Percentiles rank a stretch among this genome's conserved stretches.
Evolutionary conservation across 2,329 filamentous ascomycete genomes (phyloP).

Genomic region (Taxawa tesnikishii): DNA sequence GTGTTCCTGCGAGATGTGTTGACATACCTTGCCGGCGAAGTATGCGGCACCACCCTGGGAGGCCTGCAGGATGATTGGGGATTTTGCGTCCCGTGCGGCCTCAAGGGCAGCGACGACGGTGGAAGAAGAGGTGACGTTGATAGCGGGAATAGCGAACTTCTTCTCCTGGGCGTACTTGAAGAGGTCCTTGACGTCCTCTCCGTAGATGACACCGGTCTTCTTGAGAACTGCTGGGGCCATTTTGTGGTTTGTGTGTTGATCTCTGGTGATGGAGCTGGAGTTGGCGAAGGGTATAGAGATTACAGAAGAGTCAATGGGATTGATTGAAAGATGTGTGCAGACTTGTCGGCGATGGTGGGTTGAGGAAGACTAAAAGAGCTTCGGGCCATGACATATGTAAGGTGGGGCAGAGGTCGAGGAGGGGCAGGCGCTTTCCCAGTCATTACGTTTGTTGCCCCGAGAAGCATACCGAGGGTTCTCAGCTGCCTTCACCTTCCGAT

Average conservation of each 20-base stretch:
- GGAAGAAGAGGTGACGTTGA: conserved; percentile 86
- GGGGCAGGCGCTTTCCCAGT: no score
- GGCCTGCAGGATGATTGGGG: conserved; percentile 71
- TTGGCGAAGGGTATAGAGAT: no score
- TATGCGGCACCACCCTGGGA: conserved; percentile 82
- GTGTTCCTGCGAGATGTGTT: not conserved
- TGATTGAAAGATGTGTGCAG: no score
- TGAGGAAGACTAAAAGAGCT: no score
- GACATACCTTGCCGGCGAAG: conserved; percentile 31
- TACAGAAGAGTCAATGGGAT: no score
- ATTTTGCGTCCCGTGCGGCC: conserved; percentile 83
- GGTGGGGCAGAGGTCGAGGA: no score
- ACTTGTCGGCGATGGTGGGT: no score
- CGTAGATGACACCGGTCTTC: conserved; percentile 27
- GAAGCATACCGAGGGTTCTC: no score
- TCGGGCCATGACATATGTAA: no score
- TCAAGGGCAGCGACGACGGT: conserved; percentile 79
- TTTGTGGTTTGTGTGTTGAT: conserved; percentile 5
- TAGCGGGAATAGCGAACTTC: conserved; percentile 62
- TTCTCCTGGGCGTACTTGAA: conserved; percentile 87
- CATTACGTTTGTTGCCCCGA: no score
- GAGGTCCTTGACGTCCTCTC: conserved; percentile 35
- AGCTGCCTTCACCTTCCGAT: no score
- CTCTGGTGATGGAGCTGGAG: no score
- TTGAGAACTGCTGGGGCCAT: conserved; percentile 11